Conservation (phyloP, 306 rosid genomes). For the Dalbergia cultrata region DNA sequence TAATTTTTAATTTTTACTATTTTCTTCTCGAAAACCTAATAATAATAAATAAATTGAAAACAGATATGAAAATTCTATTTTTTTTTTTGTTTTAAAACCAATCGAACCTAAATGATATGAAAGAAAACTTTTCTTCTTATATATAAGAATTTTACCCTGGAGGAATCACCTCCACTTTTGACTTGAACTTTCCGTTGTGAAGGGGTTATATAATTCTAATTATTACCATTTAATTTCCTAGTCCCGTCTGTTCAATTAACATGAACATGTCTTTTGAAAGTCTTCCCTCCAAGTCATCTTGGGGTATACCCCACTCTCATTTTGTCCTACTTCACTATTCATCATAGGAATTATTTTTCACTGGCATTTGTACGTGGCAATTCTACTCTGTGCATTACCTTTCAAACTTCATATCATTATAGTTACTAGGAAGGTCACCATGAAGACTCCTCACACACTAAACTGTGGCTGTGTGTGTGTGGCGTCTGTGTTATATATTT, state of each 20-base stretch:
- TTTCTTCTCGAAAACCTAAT: too few relatives aligned
- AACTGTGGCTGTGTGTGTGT: neutral
- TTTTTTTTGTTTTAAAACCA: too few relatives aligned
- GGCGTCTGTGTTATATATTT: constrained; percentile 32
- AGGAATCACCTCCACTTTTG: constrained; percentile 28
- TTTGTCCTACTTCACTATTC: neutral
- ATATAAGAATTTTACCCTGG: too few relatives aligned
- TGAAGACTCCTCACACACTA: constrained; percentile 59
- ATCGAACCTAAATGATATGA: too few relatives aligned
- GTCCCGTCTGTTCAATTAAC: constrained; percentile 12
- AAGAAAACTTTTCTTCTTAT: too few relatives aligned
- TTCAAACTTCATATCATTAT: constrained; percentile 66
- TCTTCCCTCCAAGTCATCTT: constrained; percentile 62
- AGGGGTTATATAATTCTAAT: constrained; percentile 51
- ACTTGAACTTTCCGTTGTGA: constrained; percentile 50
- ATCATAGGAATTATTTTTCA: neutral
- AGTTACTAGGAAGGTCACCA: constrained; percentile 63
- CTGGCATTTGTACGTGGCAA: constrained; percentile 18
- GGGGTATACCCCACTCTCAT: constrained; percentile 49
- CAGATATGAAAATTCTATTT: too few relatives aligned
- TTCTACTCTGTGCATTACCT: constrained; percentile 51
- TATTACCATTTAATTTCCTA: neutral
- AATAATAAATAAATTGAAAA: too few relatives aligned
- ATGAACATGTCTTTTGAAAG: constrained; percentile 39
- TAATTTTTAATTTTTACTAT: too few relatives aligned